These are phyloP conservation scores for Fistulifera solaris DNA, from an alignment of 108 stramenopile species.

Conservation along the genomic window DNA sequence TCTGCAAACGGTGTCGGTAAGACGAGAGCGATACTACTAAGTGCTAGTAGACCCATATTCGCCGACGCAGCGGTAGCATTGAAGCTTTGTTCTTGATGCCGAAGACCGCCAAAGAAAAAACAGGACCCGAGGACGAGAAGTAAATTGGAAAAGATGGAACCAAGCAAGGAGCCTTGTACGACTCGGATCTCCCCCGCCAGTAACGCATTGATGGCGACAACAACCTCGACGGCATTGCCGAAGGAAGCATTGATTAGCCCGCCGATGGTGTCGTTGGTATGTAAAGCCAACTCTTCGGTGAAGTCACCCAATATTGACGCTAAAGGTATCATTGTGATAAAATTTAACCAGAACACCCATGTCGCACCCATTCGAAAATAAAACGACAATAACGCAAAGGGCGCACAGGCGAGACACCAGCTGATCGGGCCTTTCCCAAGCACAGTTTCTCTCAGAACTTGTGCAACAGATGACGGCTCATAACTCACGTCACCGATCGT, in stretches of 20 bases:
- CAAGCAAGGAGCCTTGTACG: constrained; percentile 93
- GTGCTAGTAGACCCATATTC: constrained; percentile 67
- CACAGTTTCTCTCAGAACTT: no score
- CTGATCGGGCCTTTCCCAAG: constrained; percentile 31
- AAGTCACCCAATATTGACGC: constrained; percentile 90
- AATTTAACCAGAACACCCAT: constrained; percentile 80
- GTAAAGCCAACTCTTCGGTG: constrained; percentile 92
- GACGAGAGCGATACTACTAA: constrained; percentile 76
- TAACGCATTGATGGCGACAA: constrained; percentile 82
- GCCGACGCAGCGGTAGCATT: constrained; percentile 64
- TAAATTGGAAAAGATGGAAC: constrained; percentile 90
- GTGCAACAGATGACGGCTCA: no score
- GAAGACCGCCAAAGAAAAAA: constrained; percentile 91
- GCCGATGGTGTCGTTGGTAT: constrained; percentile 92
- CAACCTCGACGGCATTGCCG: constrained; percentile 95
- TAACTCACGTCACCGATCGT: no score
- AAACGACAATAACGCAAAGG: constrained; percentile 41
- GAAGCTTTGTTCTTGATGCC: constrained; percentile 79
- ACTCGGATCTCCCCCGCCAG: constrained; percentile 75
- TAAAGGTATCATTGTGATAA: constrained; percentile 88
- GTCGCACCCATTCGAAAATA: constrained; percentile 39
- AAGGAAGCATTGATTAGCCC: constrained; percentile 96
- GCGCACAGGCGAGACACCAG: constrained; percentile 49
- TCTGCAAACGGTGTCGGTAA: constrained; percentile 78
- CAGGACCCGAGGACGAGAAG: constrained; percentile 92